Conservation (phyloP, 495 filamentous ascomycete genomes). For the Podospora sp. region DNA sequence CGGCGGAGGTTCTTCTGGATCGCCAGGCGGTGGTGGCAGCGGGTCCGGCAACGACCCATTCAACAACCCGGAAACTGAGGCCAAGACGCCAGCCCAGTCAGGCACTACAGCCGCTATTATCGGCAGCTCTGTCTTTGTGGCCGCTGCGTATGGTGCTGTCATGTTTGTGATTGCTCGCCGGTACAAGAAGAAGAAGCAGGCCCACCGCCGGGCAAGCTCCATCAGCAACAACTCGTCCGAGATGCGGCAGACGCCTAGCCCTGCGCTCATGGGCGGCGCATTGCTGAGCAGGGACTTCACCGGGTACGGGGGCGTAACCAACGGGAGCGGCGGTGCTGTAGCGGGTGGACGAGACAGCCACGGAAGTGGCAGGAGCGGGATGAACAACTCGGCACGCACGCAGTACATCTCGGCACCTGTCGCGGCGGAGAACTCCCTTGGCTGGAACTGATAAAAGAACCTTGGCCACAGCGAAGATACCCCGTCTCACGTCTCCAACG, state of each 20-base stretch:
- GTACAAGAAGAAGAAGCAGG: constrained; percentile 84
- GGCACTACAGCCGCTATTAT: constrained; percentile 85
- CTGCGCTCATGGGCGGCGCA: constrained; percentile 57
- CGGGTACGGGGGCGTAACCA: constrained; percentile 52
- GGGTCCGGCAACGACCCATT: constrained; percentile 43
- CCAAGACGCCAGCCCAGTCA: constrained; percentile 57
- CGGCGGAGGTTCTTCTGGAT: constrained; percentile 31
- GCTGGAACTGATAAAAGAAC: constrained; percentile 79
- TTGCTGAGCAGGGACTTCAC: constrained; percentile 52
- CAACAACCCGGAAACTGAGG: constrained; percentile 36
- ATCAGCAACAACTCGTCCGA: constrained; percentile 54
- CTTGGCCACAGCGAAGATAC: constrained; percentile 31
- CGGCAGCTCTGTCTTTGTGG: constrained; percentile 74
- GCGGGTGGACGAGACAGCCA: constrained; percentile 44
- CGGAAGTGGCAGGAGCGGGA: constrained; percentile 66
- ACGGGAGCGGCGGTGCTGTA: constrained; percentile 44
- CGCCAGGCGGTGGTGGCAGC: constrained; percentile 27
- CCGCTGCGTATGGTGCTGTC: constrained; percentile 92
- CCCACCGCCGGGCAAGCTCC: constrained; percentile 78
- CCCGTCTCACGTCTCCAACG: constrained; percentile 23
- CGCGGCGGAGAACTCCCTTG: constrained; percentile 95
- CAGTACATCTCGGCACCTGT: constrained; percentile 78
- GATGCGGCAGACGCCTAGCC: constrained; percentile 61
- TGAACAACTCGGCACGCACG: constrained; percentile 73
- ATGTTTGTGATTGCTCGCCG: constrained; percentile 96